phyloP scores from a whole-genome alignment of 768 basidiomycete species.

The Chalciporus chontae region DNA sequence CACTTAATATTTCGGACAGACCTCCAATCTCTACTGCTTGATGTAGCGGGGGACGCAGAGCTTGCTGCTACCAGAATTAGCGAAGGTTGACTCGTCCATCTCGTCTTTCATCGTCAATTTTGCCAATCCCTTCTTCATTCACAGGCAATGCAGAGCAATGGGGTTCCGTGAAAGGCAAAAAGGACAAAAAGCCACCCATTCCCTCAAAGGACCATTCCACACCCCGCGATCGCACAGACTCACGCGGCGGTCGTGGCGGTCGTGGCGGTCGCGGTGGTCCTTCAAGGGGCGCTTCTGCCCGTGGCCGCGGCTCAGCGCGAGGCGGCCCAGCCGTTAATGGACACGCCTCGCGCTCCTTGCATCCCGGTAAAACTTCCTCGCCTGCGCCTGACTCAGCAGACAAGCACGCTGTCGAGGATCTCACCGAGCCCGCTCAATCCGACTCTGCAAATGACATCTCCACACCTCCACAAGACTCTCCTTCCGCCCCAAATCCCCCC shows the following conservation, averaged over 20 bases:
- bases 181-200: constrained; percentile 68
- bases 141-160: constrained; percentile 75
- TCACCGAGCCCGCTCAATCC: constrained; percentile 7
- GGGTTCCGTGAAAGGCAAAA: constrained; percentile 83
- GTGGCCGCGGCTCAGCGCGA: constrained; percentile 40
- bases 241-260: constrained; percentile 61
- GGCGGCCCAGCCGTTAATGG: constrained; percentile 34
- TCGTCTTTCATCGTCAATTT: not conserved
- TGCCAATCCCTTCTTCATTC: constrained; percentile 10
- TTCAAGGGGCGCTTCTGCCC: constrained; percentile 44
- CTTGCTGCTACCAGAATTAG: constrained; percentile 69
- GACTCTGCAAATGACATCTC: constrained; percentile 15
- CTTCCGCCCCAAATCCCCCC: constrained; percentile 7
- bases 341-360: constrained; percentile 24
- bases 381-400: constrained; percentile 35
- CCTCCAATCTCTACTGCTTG: constrained; percentile 62
- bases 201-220: constrained; percentile 45
- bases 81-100: constrained; percentile 48
- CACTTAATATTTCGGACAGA: constrained; percentile 38
- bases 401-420: constrained; percentile 19
- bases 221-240: constrained; percentile 33
- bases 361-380: constrained; percentile 26
- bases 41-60: constrained; percentile 66
- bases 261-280: constrained; percentile 58
- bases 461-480: constrained; percentile 12